Evolutionary conservation across 306 rosid species (phyloP), one percentile per base, ranked within the genome.

Genomic region (Leucaena leucocephala): DNA sequence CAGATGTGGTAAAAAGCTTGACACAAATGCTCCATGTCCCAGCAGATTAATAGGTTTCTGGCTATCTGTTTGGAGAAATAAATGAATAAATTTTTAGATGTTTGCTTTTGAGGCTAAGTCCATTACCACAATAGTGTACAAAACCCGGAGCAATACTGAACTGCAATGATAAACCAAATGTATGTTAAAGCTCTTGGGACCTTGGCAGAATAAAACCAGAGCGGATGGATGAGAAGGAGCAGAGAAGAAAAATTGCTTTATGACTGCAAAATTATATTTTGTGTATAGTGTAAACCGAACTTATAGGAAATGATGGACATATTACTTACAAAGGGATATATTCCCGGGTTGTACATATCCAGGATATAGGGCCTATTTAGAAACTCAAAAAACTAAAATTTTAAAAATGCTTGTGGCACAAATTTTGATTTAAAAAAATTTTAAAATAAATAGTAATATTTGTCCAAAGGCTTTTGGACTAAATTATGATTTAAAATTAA

Each of bases 271-370:
- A 40, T 66, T 39, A 45, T n/a, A 39, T 14, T 34, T 34, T 14
- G 14, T 14, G 15, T 15, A 21, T 9, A 8, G 79, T 75, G 68
- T 19, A 72, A 66, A 65, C 3, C 46, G 8, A 35, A 40, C 64
- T 40, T 55, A 74, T 5, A 21, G 44, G 75, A 75, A 71, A 81
- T 67, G 46, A 13, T 66, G 71, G 76, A 83, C 74, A 70, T 72
- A 72, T 43, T 78, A 84, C 92, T 88, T 86, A 92, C 97, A 76
- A 89, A 75, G 80, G 98, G 98, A 88, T 91, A 94, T 82, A 94
- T 92, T 68, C 91, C 90, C 54, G 97, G 95, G 84, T 94, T 91
- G 90, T 86, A 94, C 90, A 94, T 86, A 80, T 92, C 98, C 77
- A 94, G 83, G 71, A 89, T 89, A 82, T 92, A n/a, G n/a, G n/a